phyloP scores from a whole-genome alignment of 2,329 filamentous ascomycete species.

The Neurospora sp. region DNA sequence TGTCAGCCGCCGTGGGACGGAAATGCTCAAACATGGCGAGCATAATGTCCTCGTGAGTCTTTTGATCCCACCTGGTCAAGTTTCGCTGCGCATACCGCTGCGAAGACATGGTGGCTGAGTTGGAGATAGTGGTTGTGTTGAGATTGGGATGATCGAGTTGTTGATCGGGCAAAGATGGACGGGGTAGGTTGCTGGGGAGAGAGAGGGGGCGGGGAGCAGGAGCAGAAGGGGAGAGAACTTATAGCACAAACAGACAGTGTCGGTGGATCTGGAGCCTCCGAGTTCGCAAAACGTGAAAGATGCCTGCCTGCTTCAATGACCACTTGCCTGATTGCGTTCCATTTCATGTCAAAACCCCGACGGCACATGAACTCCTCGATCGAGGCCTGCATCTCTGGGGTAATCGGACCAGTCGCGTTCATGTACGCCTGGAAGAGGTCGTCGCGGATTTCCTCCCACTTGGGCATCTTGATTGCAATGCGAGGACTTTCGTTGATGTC shows the following conservation, averaged over 20 bases:
- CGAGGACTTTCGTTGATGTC: neutral
- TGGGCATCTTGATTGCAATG: slow-evolving; percentile 15
- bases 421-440: slow-evolving; percentile 21
- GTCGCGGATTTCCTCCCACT: slow-evolving; percentile 21
- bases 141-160: neutral
- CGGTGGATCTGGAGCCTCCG: neutral
- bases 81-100: slow-evolving; percentile 6
- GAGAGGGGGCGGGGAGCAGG: slow-evolving; percentile 1
- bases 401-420: slow-evolving; percentile 11
- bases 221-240: neutral
- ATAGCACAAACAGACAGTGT: slow-evolving; percentile 2
- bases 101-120: slow-evolving; percentile 2
- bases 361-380: slow-evolving; percentile 14
- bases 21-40: slow-evolving; percentile 28
- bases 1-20: slow-evolving; percentile 23
- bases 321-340: slow-evolving; percentile 27
- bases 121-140: neutral
- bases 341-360: no score
- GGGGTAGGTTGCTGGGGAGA: neutral
- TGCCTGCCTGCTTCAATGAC: neutral
- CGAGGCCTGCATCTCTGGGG: slow-evolving; percentile 16
- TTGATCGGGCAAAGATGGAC: neutral
- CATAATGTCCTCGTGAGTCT: slow-evolving; percentile 35
- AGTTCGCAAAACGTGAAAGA: neutral
- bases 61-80: slow-evolving; percentile 28